Evolutionary conservation across 129 eudicot genomes (phyloP).

Genomic region (Centrapalus pauciflorus): DNA sequence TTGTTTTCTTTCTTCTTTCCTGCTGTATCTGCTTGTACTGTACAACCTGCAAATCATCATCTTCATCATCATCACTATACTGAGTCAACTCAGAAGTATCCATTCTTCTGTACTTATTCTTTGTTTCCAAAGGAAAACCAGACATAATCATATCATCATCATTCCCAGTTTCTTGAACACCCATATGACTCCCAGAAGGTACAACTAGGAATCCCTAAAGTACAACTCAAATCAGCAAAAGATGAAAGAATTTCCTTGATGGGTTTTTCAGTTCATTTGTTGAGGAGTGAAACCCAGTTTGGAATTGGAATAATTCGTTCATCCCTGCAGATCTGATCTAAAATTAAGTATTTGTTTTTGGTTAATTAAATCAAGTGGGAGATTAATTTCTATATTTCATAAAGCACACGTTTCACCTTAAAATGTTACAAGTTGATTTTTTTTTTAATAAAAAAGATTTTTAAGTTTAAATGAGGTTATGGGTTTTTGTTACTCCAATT

Average conservation of each 20-base stretch:
- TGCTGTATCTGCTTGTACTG: constrained; percentile 25
- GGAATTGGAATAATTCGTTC: constrained; percentile 2
- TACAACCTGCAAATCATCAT: constrained; percentile 35
- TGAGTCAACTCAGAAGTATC: constrained; percentile 39
- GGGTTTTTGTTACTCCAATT: too few relatives aligned
- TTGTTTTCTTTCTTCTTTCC: constrained; percentile 30
- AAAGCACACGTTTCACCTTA: background rate
- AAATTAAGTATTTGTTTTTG: background rate
- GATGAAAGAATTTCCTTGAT: background rate
- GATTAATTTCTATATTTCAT: background rate
- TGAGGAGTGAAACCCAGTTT: background rate
- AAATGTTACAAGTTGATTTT: background rate
- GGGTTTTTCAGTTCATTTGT: background rate
- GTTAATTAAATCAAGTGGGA: background rate
- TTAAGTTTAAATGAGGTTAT: too few relatives aligned
- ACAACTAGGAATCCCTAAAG: background rate
- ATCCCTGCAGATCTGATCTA: constrained; percentile 9
- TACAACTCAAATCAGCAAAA: background rate
- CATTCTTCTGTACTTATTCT: constrained; percentile 63
- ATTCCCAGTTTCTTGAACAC: constrained; percentile 39
- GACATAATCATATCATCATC: constrained; percentile 27
- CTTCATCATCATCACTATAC: constrained; percentile 26
- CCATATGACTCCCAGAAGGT: constrained; percentile 3
- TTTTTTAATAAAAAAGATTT: too few relatives aligned
- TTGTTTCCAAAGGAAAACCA: too few relatives aligned